Evolutionary conservation across 306 rosid species (phyloP).

Genomic region (Cicer bijugum): DNA sequence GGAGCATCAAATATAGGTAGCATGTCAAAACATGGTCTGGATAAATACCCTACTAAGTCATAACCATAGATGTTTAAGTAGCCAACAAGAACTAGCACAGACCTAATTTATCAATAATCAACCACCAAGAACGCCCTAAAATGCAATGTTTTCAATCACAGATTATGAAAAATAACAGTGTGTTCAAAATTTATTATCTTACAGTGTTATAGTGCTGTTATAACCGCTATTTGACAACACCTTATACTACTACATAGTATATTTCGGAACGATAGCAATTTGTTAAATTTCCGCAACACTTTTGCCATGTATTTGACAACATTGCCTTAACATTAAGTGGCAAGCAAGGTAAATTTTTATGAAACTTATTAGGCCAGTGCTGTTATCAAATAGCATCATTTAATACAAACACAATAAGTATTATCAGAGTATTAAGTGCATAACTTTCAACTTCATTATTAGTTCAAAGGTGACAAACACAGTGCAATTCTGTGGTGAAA

Average conservation of each 20-base stretch:
- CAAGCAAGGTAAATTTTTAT: background rate
- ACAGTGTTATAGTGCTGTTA: too few species aligned
- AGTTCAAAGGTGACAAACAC: background rate
- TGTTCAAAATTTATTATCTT: too few species aligned
- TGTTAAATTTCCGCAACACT: too few species aligned
- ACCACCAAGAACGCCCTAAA: background rate
- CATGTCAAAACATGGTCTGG: slow-evolving; percentile 30
- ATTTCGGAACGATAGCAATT: too few species aligned
- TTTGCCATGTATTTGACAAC: too few species aligned
- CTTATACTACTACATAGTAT: too few species aligned
- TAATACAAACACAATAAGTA: background rate
- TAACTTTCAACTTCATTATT: slow-evolving; percentile 27
- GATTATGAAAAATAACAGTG: too few species aligned
- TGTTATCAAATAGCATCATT: slow-evolving; percentile 5
- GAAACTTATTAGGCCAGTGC: background rate
- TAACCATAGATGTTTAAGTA: background rate
- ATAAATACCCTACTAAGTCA: slow-evolving; percentile 1
- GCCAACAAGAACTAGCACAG: background rate
- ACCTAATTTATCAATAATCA: background rate
- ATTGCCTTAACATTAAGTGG: background rate
- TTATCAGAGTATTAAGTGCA: slow-evolving; percentile 28
- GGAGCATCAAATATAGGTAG: slow-evolving; percentile 45
- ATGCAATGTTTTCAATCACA: too few species aligned
- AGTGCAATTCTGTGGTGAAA: slow-evolving; percentile 19
- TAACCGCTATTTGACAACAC: too few species aligned